These are phyloP conservation scores for Kazachstania psychrophila DNA, from an alignment of 805 yeast genomes.

Conservation along the genomic window DNA sequence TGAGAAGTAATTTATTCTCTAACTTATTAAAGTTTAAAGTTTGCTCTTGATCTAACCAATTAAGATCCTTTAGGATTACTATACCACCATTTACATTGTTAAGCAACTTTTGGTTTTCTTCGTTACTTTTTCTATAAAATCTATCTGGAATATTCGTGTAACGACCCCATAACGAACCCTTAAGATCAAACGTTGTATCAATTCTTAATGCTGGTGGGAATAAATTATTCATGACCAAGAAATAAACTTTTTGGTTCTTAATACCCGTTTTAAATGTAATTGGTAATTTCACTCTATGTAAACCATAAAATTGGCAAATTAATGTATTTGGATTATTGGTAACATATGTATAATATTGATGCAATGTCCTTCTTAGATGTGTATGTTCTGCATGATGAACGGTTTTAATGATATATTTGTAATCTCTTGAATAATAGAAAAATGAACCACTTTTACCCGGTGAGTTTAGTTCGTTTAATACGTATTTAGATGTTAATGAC, in stretches of 20 bases:
- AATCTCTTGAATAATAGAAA: slow-evolving; percentile 90
- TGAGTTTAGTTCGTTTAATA: slow-evolving; percentile 82
- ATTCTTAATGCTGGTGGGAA: slow-evolving; percentile 90
- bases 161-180: slow-evolving; percentile 86
- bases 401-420: slow-evolving; percentile 88
- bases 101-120: slow-evolving; percentile 4
- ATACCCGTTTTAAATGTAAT: slow-evolving; percentile 34
- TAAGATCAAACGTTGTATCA: slow-evolving; percentile 78
- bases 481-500: slow-evolving; percentile 86
- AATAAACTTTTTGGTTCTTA: slow-evolving; percentile 68
- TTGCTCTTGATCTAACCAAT: slow-evolving; percentile 67
- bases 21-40: slow-evolving; percentile 33
- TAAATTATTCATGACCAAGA: slow-evolving; percentile 91
- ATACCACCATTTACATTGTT: background rate
- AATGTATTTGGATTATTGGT: slow-evolving; percentile 78
- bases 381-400: slow-evolving; percentile 89
- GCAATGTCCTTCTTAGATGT: slow-evolving; percentile 62
- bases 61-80: slow-evolving; percentile 73
- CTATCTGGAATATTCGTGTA: slow-evolving; percentile 36
- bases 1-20: slow-evolving; percentile 35
- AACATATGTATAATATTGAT: slow-evolving; percentile 74
- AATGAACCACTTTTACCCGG: slow-evolving; percentile 97
- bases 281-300: slow-evolving; percentile 89
- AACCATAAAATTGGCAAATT: slow-evolving; percentile 90
- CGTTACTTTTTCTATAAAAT: slow-evolving; percentile 17